Base-by-base conservation (phyloP, 257 asterid genomes). In the Nicotiana knightiana region DNA sequence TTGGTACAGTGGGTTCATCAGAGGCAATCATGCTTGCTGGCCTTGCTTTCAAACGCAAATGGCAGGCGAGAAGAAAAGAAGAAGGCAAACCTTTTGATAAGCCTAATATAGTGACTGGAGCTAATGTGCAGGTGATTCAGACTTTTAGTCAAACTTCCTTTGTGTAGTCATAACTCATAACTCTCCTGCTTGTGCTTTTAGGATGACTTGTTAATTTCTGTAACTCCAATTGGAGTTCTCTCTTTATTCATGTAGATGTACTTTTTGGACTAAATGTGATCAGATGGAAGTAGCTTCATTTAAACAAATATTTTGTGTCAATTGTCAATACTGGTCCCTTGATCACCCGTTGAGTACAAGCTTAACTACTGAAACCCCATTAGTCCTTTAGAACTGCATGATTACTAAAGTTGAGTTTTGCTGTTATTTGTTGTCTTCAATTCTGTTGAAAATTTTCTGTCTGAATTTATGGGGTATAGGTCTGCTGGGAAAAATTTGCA, bases 11-110 rank as follows among this genome's bases (percentile, higher is more conserved):
- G 51, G 97, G 98, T 65, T 93, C 98, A 55, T 93, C 98, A 16
- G 97, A 93, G 88, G 98, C 93, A 30, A 92, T 92, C 79, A 93
- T 93, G 98, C 95, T 93, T 54, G 94, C 95, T 9, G 98, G 98
- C 9, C 95, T 93, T 85, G 95, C 97, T 84, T 92, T 93, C 67
- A 93, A 93, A 75, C 90, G 97, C 70, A 93, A 91, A 70, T 93
- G 94, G 98, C 94, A 91, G 81, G 91, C 91, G 0, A 93, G 82
- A 86, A 92, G 91, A 62, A 91, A 91, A 86, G 92, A 91, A 5
- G 86, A 82, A 77, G 90, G 88, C 28, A 89, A 91, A 84, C 95
- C 94, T 4, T 89, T 17, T 2, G 90, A 88, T 79, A 90, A 86
- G 24, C 95, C 97, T 55, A 91, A 93, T 79, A 90, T 93, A 1